phyloP scores from a whole-genome alignment of 805 yeast species.

The Barnettozyma salicaria region DNA sequence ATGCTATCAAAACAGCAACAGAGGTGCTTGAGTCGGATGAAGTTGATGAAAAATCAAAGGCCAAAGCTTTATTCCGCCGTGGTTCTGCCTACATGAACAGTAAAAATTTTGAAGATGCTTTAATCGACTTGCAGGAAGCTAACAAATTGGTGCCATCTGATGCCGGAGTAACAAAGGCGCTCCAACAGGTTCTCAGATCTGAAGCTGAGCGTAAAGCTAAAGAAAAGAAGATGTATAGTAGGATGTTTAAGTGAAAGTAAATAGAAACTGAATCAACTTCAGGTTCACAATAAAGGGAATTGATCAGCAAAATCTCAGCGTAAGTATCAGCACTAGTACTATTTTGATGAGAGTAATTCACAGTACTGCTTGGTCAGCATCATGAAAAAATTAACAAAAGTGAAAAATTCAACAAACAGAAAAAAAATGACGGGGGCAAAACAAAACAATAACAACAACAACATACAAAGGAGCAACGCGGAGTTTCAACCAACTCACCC shows the following conservation, averaged over 20 bases:
- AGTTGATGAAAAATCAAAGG: slow-evolving; percentile 56
- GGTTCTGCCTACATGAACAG: slow-evolving; percentile 63
- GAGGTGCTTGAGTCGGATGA: slow-evolving; percentile 57
- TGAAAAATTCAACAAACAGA: slow-evolving; percentile 14
- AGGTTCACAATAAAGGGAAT: too few species aligned
- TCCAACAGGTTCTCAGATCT: slow-evolving; percentile 49
- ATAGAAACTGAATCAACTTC: too few species aligned
- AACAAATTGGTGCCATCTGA: slow-evolving; percentile 60
- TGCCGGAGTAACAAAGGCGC: slow-evolving; percentile 60
- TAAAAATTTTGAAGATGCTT: slow-evolving; percentile 68
- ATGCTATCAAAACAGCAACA: slow-evolving; percentile 52
- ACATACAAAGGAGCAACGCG: slow-evolving; percentile 11
- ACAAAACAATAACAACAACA: slow-evolving; percentile 8
- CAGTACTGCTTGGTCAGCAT: not conserved
- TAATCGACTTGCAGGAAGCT: slow-evolving; percentile 61
- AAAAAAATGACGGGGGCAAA: slow-evolving; percentile 14
- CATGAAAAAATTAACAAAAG: slow-evolving; percentile 8
- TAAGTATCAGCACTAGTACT: slow-evolving; percentile 9
- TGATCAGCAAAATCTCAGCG: slow-evolving; percentile 1
- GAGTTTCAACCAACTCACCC: slow-evolving; percentile 13
- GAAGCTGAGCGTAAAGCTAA: slow-evolving; percentile 53
- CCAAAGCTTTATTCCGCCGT: slow-evolving; percentile 84
- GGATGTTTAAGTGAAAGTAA: slow-evolving; percentile 47
- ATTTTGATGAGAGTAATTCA: not conserved
- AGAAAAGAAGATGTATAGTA: slow-evolving; percentile 69